phyloP scores from a whole-genome alignment of 805 yeast species.

The Candida namnaoensis region DNA sequence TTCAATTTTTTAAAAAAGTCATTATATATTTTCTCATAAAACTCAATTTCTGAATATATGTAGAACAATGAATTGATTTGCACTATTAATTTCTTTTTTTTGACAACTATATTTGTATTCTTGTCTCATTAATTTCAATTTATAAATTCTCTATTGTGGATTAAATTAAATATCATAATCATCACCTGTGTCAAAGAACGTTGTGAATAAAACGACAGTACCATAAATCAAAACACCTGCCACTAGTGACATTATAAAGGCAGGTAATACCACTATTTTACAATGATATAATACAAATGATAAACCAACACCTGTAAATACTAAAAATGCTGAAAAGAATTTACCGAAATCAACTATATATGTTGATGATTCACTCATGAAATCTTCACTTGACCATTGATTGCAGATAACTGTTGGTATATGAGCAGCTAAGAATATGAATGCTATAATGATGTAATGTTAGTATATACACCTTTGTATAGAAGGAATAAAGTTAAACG shows the following conservation, averaged over 20 bases:
- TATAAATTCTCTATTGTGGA: no score
- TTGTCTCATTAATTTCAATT: neutral
- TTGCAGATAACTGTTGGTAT: slow-evolving; percentile 46
- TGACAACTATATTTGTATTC: neutral
- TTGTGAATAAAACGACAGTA: slow-evolving; percentile 62
- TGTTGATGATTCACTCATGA: slow-evolving; percentile 37
- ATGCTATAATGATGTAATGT: slow-evolving; percentile 18
- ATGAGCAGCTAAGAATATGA: slow-evolving; percentile 46
- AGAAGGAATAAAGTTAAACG: neutral
- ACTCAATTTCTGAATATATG: no score
- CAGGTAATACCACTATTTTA: slow-evolving; percentile 45
- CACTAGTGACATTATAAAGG: slow-evolving; percentile 49
- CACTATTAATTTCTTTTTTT: no score
- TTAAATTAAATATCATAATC: slow-evolving; percentile 21
- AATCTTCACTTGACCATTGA: slow-evolving; percentile 39
- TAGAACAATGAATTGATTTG: no score
- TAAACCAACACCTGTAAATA: slow-evolving; percentile 50
- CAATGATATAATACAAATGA: slow-evolving; percentile 62
- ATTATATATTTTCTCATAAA: no score
- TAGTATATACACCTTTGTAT: neutral
- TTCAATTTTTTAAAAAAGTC: no score
- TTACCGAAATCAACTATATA: slow-evolving; percentile 59
- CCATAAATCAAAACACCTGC: slow-evolving; percentile 69
- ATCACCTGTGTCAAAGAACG: slow-evolving; percentile 48
- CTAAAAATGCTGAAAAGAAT: slow-evolving; percentile 56